phyloP scores from a whole-genome alignment of 148 eudicot species.

The Diospyros kaki region DNA sequence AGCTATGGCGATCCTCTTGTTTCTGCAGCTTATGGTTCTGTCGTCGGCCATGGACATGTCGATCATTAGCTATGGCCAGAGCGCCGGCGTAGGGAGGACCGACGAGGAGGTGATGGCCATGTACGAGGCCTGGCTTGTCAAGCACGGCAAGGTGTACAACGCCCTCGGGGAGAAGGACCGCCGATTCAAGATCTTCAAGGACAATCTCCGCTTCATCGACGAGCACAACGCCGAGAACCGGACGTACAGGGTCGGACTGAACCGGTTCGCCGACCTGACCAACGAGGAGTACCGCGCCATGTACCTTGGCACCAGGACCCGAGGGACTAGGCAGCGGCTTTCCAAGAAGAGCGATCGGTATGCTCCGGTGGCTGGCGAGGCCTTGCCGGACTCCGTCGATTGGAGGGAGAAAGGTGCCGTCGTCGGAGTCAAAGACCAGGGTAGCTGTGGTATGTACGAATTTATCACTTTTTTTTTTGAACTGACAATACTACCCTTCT shows the following conservation, averaged over 20 bases:
- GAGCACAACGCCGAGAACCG: slow-evolving; percentile 51
- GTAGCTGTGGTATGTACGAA: slow-evolving; percentile 58
- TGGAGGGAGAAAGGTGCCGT: slow-evolving; percentile 64
- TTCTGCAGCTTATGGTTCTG: slow-evolving; percentile 11
- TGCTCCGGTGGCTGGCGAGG: slow-evolving; percentile 42
- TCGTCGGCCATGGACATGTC: slow-evolving; percentile 43
- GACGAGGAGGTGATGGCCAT: slow-evolving; percentile 45
- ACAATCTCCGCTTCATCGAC: slow-evolving; percentile 58
- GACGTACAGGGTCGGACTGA: slow-evolving; percentile 55
- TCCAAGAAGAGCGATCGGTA: slow-evolving; percentile 48
- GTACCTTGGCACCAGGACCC: slow-evolving; percentile 40
- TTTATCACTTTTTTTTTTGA: neutral
- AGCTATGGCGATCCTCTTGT: slow-evolving; percentile 10
- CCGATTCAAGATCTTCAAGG: slow-evolving; percentile 58
- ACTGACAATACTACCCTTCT: neutral
- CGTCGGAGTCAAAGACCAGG: slow-evolving; percentile 73
- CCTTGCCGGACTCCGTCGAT: slow-evolving; percentile 41
- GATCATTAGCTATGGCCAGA: slow-evolving; percentile 34
- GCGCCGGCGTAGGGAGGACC: slow-evolving; percentile 15
- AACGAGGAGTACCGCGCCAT: slow-evolving; percentile 72
- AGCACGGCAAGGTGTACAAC: slow-evolving; percentile 61
- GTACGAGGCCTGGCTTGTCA: slow-evolving; percentile 67
- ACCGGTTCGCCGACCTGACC: slow-evolving; percentile 75
- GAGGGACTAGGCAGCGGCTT: slow-evolving; percentile 15
- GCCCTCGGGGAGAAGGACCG: slow-evolving; percentile 57